Evolutionary conservation across 768 basidiomycete genomes (phyloP).

Genomic region (Mycena vulgaris): DNA sequence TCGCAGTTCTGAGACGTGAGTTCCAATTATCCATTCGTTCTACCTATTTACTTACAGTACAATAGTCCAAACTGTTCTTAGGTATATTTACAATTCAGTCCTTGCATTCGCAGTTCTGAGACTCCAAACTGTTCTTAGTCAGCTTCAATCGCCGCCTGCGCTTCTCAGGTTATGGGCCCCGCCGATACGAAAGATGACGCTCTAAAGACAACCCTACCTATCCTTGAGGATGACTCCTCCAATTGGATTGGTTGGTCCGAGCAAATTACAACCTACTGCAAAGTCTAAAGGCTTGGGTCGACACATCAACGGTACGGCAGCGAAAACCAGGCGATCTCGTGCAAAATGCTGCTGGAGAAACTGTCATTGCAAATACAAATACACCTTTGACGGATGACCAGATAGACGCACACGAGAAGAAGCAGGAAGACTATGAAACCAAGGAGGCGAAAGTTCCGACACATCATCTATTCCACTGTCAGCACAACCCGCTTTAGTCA

Average conservation of each 20-base stretch:
- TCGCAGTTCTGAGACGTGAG: too few species aligned
- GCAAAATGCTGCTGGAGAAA: neutral
- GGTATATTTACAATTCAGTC: too few species aligned
- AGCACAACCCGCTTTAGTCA: neutral
- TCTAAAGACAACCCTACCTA: neutral
- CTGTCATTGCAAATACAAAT: neutral
- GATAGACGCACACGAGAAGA: neutral
- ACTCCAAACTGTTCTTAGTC: too few species aligned
- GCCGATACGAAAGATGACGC: neutral
- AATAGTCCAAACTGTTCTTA: too few species aligned
- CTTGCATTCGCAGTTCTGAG: too few species aligned
- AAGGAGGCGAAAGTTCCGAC: constrained; percentile 1
- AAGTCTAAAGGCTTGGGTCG: neutral
- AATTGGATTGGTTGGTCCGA: neutral
- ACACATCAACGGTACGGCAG: neutral
- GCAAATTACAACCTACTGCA: neutral
- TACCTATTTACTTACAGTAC: too few species aligned
- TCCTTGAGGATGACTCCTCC: neutral
- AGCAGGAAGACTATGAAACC: constrained; percentile 4
- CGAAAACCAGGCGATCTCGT: neutral
- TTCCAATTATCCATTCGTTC: too few species aligned
- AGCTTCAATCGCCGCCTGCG: neutral
- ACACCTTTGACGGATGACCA: neutral
- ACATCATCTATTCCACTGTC: constrained; percentile 5
- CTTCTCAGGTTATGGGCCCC: neutral